Conservation (phyloP, 176 grass and related monocot species). For the Oryza meyeriana region DNA sequence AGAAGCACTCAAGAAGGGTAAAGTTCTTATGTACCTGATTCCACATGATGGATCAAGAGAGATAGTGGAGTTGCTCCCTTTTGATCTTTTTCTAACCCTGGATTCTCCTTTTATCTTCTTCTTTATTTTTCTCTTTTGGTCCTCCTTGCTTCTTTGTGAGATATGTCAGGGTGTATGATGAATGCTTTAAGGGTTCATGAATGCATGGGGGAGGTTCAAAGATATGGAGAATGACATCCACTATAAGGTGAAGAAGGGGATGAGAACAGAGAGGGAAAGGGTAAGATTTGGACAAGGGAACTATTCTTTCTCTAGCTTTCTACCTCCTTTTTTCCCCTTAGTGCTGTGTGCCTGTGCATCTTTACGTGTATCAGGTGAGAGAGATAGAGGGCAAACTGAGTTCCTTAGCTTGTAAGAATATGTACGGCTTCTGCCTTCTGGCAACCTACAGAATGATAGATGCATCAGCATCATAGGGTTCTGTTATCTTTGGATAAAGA, state of each 20-base stretch:
- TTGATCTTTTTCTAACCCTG: conserved; percentile 4
- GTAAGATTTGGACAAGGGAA: not conserved
- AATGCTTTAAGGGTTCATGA: conserved; percentile 10
- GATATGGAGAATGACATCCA: conserved; percentile 39
- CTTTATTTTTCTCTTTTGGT: not conserved
- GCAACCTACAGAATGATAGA: not conserved
- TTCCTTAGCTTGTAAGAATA: conserved; percentile 28
- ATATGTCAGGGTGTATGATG: not conserved
- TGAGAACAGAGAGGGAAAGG: not conserved
- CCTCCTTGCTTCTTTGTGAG: not conserved
- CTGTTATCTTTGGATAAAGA: not conserved
- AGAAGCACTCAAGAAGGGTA: not conserved
- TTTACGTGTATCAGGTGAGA: not conserved
- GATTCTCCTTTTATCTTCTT: not conserved
- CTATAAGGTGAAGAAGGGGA: not conserved
- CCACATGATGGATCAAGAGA: conserved; percentile 47
- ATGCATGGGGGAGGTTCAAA: conserved; percentile 18
- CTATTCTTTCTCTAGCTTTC: not conserved
- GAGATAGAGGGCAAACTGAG: not conserved
- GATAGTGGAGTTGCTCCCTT: conserved; percentile 18
- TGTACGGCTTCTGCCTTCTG: not conserved
- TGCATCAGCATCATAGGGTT: not conserved
- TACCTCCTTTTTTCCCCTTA: not conserved
- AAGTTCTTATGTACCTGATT: conserved; percentile 33
- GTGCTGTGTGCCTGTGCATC: not conserved